Base-by-base conservation (phyloP, 352 stramenopile genomes). In the Phytopythium chamaehyphon region DNA sequence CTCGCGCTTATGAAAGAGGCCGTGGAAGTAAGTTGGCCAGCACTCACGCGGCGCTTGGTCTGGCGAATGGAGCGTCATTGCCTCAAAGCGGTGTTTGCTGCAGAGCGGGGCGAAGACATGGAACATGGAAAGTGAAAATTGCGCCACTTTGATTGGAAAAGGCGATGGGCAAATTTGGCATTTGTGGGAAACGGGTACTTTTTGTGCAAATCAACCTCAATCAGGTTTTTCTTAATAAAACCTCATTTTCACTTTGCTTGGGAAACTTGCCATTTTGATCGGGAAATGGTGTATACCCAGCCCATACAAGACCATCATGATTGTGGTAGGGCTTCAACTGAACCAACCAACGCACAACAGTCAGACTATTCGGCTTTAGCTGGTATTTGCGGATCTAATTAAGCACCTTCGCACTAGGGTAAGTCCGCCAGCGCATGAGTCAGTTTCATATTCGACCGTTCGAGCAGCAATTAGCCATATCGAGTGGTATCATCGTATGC, bases 31-130 rank as follows among this genome's bases (percentile, higher is more conserved):
- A 52, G 23, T 19, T 24, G n/a, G 6, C 10, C n/a, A 16, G 36
- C 15, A 2, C 21, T 53, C 12, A 37, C 44, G 2, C 22, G 8
- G 22, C 52, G 36, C 8, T 37, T 59, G 21, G 52, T 48, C 11
- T 47, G 35, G 23, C 45, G 36, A 10, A 47, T 51, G 33, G 51
- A 51, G 33, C 28, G 22, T 6, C 51, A 51, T 44, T 47, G 33
- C 16, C 26, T 57, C n/a, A 46, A 39, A 6, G 14, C 35, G 0
- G 36, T 28, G 10, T 42, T 26, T 37, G 35, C 21, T 21, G 39
- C 42, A 2, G 51, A 57, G 28, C 22, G 33, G 28, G 22, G 31
- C 7, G 51, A 57, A 23, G 33, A 51, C 16, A 57, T 51, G 42
- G 22, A 40, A 9, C 21, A 46, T 3, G 40, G 50, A 19, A 37